These are phyloP conservation scores for Colletotrichum euphorbiae DNA, from an alignment of 2,329 filamentous ascomycete species.

Conservation along the genomic window DNA sequence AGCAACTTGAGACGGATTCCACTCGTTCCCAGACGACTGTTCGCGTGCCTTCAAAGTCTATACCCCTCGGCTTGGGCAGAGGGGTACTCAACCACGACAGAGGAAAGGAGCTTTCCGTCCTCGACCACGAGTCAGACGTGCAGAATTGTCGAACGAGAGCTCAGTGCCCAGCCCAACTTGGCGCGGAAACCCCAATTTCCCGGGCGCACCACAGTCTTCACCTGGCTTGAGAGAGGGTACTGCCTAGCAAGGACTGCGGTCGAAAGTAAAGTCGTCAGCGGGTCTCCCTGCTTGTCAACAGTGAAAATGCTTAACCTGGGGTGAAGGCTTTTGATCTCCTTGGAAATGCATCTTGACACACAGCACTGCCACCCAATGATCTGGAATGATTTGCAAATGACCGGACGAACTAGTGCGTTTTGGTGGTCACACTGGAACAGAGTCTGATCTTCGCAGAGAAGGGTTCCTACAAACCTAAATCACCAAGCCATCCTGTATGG, in stretches of 20 bases:
- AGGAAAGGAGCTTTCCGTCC: not conserved
- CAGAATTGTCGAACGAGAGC: not conserved
- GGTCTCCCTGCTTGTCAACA: not conserved
- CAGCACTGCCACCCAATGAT: slow-evolving; percentile 10
- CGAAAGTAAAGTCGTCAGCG: not conserved
- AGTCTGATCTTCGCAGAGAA: slow-evolving; percentile 29
- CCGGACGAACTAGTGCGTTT: slow-evolving; percentile 25
- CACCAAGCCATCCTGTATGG: slow-evolving; percentile 19
- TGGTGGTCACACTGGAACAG: not conserved
- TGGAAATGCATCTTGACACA: not conserved
- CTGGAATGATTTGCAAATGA: slow-evolving; percentile 18
- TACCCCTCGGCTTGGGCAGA: too few relatives aligned
- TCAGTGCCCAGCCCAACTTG: not conserved
- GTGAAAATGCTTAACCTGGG: too few relatives aligned
- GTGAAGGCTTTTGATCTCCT: not conserved
- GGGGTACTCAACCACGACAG: not conserved
- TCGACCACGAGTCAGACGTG: slow-evolving; percentile 19
- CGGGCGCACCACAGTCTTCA: not conserved
- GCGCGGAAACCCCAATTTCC: slow-evolving; percentile 8
- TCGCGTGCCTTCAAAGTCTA: not conserved
- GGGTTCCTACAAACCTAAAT: slow-evolving; percentile 25
- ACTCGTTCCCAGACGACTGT: slow-evolving; percentile 3
- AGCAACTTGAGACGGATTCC: slow-evolving; percentile 32
- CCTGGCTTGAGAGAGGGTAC: not conserved
- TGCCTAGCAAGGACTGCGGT: not conserved